Conservation (phyloP, 176 grass and related monocot species). For the Zea luxurians region DNA sequence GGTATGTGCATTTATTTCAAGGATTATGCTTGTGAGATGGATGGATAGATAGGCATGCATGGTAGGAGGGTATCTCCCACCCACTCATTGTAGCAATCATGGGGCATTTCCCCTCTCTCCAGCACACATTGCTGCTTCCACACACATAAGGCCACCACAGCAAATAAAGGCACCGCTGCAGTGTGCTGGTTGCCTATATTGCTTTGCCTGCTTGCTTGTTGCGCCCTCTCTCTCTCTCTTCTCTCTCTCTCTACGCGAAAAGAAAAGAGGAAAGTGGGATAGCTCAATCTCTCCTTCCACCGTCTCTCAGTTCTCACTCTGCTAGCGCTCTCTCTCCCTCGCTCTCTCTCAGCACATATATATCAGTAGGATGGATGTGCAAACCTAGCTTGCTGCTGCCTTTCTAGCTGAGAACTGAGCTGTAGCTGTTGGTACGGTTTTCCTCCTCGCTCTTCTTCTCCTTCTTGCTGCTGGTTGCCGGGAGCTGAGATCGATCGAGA, state of each 20-base stretch:
- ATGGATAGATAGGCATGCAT: not conserved
- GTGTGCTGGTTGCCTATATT: too few species aligned
- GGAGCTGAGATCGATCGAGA: not conserved
- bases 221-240: slow-evolving; percentile 40
- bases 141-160: slow-evolving; percentile 43
- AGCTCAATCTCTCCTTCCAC: slow-evolving; percentile 57
- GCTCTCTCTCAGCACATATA: slow-evolving; percentile 27
- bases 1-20: too few species aligned
- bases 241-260: slow-evolving; percentile 41
- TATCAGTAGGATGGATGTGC: slow-evolving; percentile 36
- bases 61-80: slow-evolving; percentile 55
- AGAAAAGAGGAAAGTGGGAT: slow-evolving; percentile 55
- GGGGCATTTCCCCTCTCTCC: slow-evolving; percentile 38
- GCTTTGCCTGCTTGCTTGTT: slow-evolving; percentile 36
- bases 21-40: slow-evolving; percentile 16
- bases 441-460: slow-evolving; percentile 3
- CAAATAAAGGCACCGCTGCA: slow-evolving; percentile 35
- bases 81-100: slow-evolving; percentile 94
- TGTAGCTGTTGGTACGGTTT: slow-evolving; percentile 16
- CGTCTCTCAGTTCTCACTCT: not conserved
- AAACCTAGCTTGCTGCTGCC: slow-evolving; percentile 35
- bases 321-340: not conserved
- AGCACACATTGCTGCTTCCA: slow-evolving; percentile 38
- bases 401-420: slow-evolving; percentile 19
- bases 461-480: slow-evolving; percentile 30